Base-by-base conservation (phyloP, 1,284 basidiomycete species). In the Trametes versicolor region DNA sequence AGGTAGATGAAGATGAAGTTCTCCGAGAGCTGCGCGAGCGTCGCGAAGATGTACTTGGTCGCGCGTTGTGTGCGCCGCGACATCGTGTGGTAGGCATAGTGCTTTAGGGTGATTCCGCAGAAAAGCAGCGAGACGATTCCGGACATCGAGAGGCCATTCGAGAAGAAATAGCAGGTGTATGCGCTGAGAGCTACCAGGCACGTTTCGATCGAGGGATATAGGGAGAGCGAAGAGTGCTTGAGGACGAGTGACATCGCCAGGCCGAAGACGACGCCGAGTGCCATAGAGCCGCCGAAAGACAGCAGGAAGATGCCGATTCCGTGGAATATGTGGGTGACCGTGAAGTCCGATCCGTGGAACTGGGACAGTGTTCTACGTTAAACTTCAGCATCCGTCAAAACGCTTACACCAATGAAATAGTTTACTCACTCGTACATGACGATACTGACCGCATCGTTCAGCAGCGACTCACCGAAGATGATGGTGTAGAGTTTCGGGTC, bases 1-100 rank as follows among this genome's bases (percentile, higher is more conserved):
- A 99, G 92, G 79, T 99, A 99, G 75, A 99, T 97, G 82, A 99
- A 99, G 80, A 99, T 99, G 77, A 99, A 99, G 79, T 99, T 99
- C 81, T 99, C 98, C 27, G 95, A 96, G 25, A 99, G 87, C 74
- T 96, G 93, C 0, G 97, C 96, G 53, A 98, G 89, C 0, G 93
- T 94, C 4, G 90, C 89, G 79, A 98, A 98, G 68, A 98, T 93
- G 82, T 97, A 98, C 77, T 97, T 96, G n/a, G 94, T 96, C 13
- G 96, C 94, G 50, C 93, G 86, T 75, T 99, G 98, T 0, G 98
- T 99, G 60, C 94, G 89, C 29, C 88, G 87, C 4, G 96, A 98
- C 97, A 99, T 99, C 63, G 95, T 99, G 82, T 99, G 97, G 77
- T 98, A 99, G 3, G 97, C 97, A 75, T 99, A 99, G 78, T 99